Evolutionary conservation across 352 stramenopile genomes (phyloP), one percentile per base, ranked within the genome.

Genomic region (Globisporangium paddicum): DNA sequence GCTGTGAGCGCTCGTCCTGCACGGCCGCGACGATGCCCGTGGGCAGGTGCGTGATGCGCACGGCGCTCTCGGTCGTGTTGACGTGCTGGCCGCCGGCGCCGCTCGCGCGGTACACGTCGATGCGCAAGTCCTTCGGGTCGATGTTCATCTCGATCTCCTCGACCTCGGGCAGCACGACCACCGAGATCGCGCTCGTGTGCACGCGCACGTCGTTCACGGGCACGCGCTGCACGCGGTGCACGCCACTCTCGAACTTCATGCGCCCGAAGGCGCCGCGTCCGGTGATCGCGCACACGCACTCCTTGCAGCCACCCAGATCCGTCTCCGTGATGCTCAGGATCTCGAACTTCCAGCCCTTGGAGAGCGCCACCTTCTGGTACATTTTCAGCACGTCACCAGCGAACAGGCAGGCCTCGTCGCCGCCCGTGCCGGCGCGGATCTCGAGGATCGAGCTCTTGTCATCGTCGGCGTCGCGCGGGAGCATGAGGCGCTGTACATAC

Each of bases 21-120:
- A 89, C 72, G n/a, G 80, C 75, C 7, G 77, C 80, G 41, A 87
- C 71, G 57, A 87, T 98, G 21, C 96, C 96, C 40, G 97, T 99
- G 14, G 97, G 97, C 62, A 98, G 90, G 67, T 99, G 97, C 18
- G 97, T 93, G 56, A 99, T 86, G 56, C 98, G 93, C 38, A 99
- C 95, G 10, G 95, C 96, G 48, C 93, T 98, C 67, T 99, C 97
- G 8, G 96, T 98, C 58, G 98, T 99, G 84, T 99, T 99, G n/a
- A 99, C 97, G 72, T 99, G 98, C 80, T 99, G 97, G 0, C 95
- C 96, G 42, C 97, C 97, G 41, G 96, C 95, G 44, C 97, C 97
- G 55, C 95, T 97, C 23, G 93, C 95, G 25, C 97, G 82, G 74
- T 98, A 99, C n/a, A 98, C 98, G 48, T 97, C 92, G 59, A 99